phyloP scores from a whole-genome alignment of 345 rosid genomes.

The Populus ilicifolia region DNA sequence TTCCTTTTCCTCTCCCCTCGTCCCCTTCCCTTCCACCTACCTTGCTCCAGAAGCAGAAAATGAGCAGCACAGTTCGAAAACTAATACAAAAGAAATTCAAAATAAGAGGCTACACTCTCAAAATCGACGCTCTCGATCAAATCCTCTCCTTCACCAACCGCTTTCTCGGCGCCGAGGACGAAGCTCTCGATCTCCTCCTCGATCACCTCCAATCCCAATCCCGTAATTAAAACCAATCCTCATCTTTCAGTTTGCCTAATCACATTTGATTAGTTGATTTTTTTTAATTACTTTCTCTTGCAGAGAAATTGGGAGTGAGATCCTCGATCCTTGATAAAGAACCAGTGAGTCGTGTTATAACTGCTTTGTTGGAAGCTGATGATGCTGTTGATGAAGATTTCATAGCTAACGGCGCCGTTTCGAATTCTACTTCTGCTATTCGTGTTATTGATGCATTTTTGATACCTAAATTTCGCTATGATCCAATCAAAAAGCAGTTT shows the following conservation, averaged over 20 bases:
- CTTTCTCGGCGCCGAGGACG: slow-evolving; percentile 62
- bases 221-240: neutral
- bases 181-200: slow-evolving; percentile 74
- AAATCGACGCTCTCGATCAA: slow-evolving; percentile 67
- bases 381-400: slow-evolving; percentile 43
- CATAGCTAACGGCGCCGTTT: slow-evolving; percentile 1
- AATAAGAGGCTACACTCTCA: slow-evolving; percentile 68
- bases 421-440: slow-evolving; percentile 38
- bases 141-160: slow-evolving; percentile 54
- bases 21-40: neutral
- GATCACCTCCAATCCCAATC: slow-evolving; percentile 54
- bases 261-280: neutral
- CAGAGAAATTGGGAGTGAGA: slow-evolving; percentile 40
- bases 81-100: slow-evolving; percentile 69
- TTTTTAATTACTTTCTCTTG: neutral
- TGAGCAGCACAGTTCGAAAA: slow-evolving; percentile 52
- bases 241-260: neutral
- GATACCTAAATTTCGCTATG: slow-evolving; percentile 70
- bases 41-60: slow-evolving; percentile 17
- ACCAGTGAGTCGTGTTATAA: slow-evolving; percentile 49
- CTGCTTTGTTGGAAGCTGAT: slow-evolving; percentile 58
- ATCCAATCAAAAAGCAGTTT: slow-evolving; percentile 73
- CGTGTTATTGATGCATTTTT: slow-evolving; percentile 71
- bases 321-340: slow-evolving; percentile 69
- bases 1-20: too few relatives aligned